These are phyloP conservation scores for Fusarium longipes DNA, from an alignment of 2,329 filamentous ascomycete genomes.

Conservation along the genomic window DNA sequence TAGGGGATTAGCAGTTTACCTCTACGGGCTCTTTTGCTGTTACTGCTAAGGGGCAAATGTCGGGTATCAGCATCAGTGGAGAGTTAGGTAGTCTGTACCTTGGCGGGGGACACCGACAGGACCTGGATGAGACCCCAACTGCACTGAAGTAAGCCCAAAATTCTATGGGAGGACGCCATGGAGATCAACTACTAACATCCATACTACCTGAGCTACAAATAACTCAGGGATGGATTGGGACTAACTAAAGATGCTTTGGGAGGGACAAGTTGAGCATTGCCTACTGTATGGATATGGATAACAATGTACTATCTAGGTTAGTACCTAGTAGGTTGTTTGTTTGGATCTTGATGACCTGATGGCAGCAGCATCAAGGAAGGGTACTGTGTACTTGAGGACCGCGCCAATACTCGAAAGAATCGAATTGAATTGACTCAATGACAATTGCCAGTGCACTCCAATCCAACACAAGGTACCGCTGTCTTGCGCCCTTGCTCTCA, in stretches of 20 bases:
- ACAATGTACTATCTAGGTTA: too few species aligned
- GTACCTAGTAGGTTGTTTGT: too few species aligned
- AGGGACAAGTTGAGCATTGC: conserved; percentile 3
- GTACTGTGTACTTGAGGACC: not conserved
- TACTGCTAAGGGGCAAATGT: conserved; percentile 32
- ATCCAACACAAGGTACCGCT: conserved; percentile 24
- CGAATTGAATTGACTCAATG: conserved; percentile 11
- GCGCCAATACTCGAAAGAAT: conserved; percentile 3
- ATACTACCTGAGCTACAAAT: too few species aligned
- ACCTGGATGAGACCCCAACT: conserved; percentile 6
- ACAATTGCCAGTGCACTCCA: conserved; percentile 9
- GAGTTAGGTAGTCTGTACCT: conserved; percentile 1
- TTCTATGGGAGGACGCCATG: conserved; percentile 12
- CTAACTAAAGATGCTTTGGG: conserved; percentile 24
- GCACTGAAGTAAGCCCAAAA: conserved; percentile 4
- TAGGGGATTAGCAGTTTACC: conserved; percentile 29
- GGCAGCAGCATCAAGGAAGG: conserved; percentile 14
- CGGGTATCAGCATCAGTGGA: conserved; percentile 22
- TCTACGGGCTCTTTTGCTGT: conserved; percentile 4
- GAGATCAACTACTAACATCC: conserved; percentile 28
- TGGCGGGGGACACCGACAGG: not conserved
- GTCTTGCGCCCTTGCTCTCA: conserved; percentile 14
- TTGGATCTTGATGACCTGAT: conserved; percentile 23
- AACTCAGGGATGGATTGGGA: conserved; percentile 14
- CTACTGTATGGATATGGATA: too few species aligned